A percentile compares a stretch with the other conserved stretches of the same genome.
Evolutionary conservation across 371 early-diverging fungal genomes (phyloP).

Genomic region (Aphelidium insulamus): DNA sequence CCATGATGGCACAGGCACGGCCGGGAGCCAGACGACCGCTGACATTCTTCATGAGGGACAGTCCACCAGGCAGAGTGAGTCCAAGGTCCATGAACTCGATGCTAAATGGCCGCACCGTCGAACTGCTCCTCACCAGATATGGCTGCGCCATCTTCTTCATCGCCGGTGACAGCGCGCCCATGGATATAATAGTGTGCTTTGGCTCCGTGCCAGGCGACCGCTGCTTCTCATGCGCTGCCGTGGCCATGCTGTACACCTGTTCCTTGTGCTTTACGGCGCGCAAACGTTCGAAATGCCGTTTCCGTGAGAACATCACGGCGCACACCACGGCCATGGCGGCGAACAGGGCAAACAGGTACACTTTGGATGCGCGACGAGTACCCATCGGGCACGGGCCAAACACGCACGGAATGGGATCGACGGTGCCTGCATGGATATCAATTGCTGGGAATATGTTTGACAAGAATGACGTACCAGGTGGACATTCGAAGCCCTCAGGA

Average conservation of each 20-base stretch:
- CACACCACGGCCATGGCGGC: conserved; percentile 7
- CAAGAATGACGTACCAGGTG: neutral
- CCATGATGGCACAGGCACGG: conserved; percentile 34
- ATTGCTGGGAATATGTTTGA: conserved; percentile 7
- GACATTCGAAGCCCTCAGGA: conserved; percentile 1
- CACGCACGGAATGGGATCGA: conserved; percentile 4
- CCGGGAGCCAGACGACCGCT: conserved; percentile 14
- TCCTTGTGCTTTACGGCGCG: neutral
- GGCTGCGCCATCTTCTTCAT: conserved; percentile 1
- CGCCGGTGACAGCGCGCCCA: conserved; percentile 1
- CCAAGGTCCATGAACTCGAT: conserved; percentile 14
- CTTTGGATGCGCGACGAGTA: conserved; percentile 7
- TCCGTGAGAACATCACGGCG: conserved; percentile 8
- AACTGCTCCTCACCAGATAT: conserved; percentile 6
- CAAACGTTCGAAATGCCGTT: neutral
- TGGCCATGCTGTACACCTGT: neutral
- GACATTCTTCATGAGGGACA: conserved; percentile 13
- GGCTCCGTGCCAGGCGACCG: conserved; percentile 4
- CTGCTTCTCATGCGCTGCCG: neutral
- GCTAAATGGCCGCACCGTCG: conserved; percentile 6
- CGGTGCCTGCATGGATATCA: neutral
- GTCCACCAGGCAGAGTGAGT: conserved; percentile 14
- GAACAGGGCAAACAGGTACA: conserved; percentile 5
- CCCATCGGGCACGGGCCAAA: conserved; percentile 8
- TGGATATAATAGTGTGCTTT: conserved; percentile 6